Base-by-base conservation (phyloP, 306 rosid genomes). In the Dryas drummondii region DNA sequence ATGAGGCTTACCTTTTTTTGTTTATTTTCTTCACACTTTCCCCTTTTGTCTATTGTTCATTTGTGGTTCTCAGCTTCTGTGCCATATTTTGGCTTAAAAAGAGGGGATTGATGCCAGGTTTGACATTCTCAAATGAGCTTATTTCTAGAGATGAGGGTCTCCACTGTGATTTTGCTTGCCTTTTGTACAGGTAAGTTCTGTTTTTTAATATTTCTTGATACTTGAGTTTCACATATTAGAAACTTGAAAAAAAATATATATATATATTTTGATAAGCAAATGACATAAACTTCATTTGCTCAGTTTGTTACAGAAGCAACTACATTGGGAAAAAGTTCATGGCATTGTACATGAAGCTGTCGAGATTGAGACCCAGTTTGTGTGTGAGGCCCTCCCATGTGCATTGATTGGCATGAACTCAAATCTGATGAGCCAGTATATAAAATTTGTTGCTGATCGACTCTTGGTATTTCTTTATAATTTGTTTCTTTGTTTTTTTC, bases 131-230 rank as follows among this genome's bases (percentile, higher is more conserved):
- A 71, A 93, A 93, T 78, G 98, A 93, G 79, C 90, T 91, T 59
- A 91, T 93, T 73, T 93, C 98, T 70, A 91, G 98, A 81, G 98
- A 93, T 50, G 98, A 93, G 84, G 97, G 98, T 59, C 98, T 93
- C 80, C 98, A 91, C 75, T 93, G 98, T 78, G 97, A 89, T 79
- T 91, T 91, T 83, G 98, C 98, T 85, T 93, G 98, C 78, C 93
- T 93, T 84, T 80, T 93, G 47, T 91, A 93, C 78, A 89, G 97
- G 98, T 93, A 68, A 48, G 17, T 51, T 53, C 19, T 47, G 2
- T 57, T 15, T 17, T 13, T 16, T 66, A 10, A 37, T 14, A 44
- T 19, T 74, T 52, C 66, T 52, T 11, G 22, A 67, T 14, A 51
- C 61, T 47, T 53, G n/a, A 63, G 45, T 65, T 82, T 57, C 55